Evolutionary conservation across 805 yeast species (phyloP).

Genomic region (Metschnikowia lochheadii): DNA sequence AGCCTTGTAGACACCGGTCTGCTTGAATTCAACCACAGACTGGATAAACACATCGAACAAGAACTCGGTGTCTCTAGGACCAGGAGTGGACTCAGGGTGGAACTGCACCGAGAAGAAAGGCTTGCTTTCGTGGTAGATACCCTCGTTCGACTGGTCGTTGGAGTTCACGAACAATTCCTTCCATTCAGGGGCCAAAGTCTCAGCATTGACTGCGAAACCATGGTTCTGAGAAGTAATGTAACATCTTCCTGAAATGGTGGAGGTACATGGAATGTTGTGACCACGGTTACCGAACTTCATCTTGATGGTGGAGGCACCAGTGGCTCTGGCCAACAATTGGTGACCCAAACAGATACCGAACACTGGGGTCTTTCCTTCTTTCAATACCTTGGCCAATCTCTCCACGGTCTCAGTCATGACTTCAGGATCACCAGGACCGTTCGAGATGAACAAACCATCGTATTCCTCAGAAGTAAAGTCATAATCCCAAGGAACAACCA

Average conservation of each 20-base stretch:
- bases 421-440: conserved; percentile 99
- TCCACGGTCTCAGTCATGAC: conserved; percentile 67
- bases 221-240: conserved; percentile 98
- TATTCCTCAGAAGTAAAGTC: conserved; percentile 76
- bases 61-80: conserved; percentile 98
- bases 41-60: conserved; percentile 89
- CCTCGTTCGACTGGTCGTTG: conserved; percentile 97
- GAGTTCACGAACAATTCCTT: conserved; percentile 92
- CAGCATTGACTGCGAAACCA: conserved; percentile 92
- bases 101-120: conserved; percentile 98
- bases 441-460: conserved; percentile 94
- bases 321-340: conserved; percentile 90
- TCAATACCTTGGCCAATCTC: conserved; percentile 54
- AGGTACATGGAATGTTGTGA: conserved; percentile 95
- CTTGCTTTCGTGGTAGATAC: conserved; percentile 83
- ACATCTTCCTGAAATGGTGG: conserved; percentile 86
- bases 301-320: conserved; percentile 90
- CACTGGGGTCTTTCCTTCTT: conserved; percentile 73
- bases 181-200: conserved; percentile 77
- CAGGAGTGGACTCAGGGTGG: conserved; percentile 99
- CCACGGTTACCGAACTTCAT: conserved; percentile 99
- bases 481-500: conserved; percentile 94
- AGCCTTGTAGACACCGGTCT: conserved; percentile 57
- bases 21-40: conserved; percentile 64
- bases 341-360: conserved; percentile 99